These are phyloP conservation scores for Candida hungchunana DNA, from an alignment of 805 yeast genomes.

Conservation along the genomic window DNA sequence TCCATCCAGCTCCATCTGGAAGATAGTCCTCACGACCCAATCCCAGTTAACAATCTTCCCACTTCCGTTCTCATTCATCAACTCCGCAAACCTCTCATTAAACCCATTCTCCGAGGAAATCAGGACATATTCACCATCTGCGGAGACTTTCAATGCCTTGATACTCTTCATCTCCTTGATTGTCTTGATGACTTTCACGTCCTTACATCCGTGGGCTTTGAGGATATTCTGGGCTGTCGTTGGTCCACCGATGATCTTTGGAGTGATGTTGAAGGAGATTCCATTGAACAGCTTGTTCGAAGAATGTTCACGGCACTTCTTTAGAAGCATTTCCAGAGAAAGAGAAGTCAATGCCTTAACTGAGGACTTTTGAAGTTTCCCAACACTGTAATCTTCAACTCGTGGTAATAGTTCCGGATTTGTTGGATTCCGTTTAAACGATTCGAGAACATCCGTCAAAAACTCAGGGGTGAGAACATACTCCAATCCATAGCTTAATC, in stretches of 20 bases:
- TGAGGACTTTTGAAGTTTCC: conserved; percentile 30
- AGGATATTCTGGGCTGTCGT: conserved; percentile 53
- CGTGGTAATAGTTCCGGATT: conserved; percentile 22
- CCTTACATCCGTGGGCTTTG: conserved; percentile 51
- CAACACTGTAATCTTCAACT: conserved; percentile 29
- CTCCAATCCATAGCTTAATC: conserved; percentile 51
- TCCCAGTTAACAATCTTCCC: conserved; percentile 52
- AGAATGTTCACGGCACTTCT: conserved; percentile 13
- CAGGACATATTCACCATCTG: conserved; percentile 21
- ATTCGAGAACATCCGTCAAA: conserved; percentile 41
- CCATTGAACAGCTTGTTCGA: conserved; percentile 44
- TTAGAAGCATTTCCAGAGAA: conserved; percentile 23
- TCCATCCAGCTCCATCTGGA: conserved; percentile 36
- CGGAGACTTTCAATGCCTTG: conserved; percentile 16
- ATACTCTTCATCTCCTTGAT: conserved; percentile 22
- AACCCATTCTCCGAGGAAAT: conserved; percentile 34
- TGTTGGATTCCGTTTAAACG: conserved; percentile 15
- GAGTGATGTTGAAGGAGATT: conserved; percentile 49
- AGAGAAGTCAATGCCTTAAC: conserved; percentile 29
- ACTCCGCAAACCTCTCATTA: conserved; percentile 27
- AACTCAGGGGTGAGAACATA: conserved; percentile 54
- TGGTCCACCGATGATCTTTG: conserved; percentile 57
- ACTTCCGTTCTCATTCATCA: conserved; percentile 17
- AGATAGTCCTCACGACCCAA: conserved; percentile 56
- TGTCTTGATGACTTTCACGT: conserved; percentile 27